Percentiles rank a stretch among this genome's conserved stretches.
Conservation (phyloP, 768 basidiomycete genomes). For the Rhizopogon rudus region DNA sequence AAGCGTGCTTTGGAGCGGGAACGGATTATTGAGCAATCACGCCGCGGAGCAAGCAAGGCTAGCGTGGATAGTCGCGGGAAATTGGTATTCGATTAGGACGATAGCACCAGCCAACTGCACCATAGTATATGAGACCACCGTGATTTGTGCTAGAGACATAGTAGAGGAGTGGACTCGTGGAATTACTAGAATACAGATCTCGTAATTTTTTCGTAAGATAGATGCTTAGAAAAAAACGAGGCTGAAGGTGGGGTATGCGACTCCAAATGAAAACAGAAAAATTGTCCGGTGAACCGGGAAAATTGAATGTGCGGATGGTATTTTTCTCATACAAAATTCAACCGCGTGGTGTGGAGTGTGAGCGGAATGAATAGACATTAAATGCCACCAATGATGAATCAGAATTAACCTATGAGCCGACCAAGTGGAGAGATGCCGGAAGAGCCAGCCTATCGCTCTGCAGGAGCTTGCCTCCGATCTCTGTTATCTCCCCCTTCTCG, state of each 20-base stretch:
- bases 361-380: constrained; percentile 11
- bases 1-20: constrained; percentile 53
- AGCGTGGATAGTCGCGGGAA: constrained; percentile 52
- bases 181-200: constrained; percentile 9
- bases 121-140: neutral
- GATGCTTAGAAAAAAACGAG: neutral
- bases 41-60: constrained; percentile 29
- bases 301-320: neutral
- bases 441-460: constrained; percentile 18
- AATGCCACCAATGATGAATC: constrained; percentile 6
- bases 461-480: constrained; percentile 25
- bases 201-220: neutral
- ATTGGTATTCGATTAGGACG: constrained; percentile 49
- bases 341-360: constrained; percentile 12
- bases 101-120: neutral
- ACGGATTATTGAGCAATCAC: constrained; percentile 42
- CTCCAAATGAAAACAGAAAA: constrained; percentile 7
- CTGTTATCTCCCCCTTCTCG: constrained; percentile 31
- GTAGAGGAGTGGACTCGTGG: constrained; percentile 4
- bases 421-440: neutral
- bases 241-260: constrained; percentile 2
- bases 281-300: constrained; percentile 17
- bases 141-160: neutral
- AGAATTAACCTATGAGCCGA: constrained; percentile 3
- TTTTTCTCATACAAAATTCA: constrained; percentile 2